Conservation (phyloP, 352 stramenopile genomes). For the Pythium coloratum region DNA sequence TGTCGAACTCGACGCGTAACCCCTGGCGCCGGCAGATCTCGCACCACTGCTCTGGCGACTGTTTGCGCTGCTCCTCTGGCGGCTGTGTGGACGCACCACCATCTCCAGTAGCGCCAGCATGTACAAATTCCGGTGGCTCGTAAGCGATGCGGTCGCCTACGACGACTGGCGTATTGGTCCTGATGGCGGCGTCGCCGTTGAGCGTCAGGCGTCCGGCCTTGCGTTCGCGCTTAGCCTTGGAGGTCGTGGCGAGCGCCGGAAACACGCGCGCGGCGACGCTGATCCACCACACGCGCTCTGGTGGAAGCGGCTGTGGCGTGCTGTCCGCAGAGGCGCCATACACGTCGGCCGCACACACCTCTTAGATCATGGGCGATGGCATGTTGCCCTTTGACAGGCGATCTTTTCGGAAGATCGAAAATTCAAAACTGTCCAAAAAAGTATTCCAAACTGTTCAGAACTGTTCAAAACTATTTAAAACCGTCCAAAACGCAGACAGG, state of each 20-base stretch:
- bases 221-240: slow-evolving; percentile 64
- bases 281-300: slow-evolving; percentile 36
- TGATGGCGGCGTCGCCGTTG: slow-evolving; percentile 38
- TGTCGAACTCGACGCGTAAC: slow-evolving; percentile 56
- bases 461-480: neutral
- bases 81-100: no score
- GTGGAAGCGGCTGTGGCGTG: neutral
- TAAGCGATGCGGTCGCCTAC: slow-evolving; percentile 42
- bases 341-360: slow-evolving; percentile 16
- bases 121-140: neutral
- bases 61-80: neutral
- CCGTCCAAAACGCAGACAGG: neutral
- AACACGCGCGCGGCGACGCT: slow-evolving; percentile 52
- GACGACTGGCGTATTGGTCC: slow-evolving; percentile 33
- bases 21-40: slow-evolving; percentile 47
- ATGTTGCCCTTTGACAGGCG: neutral
- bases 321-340: neutral
- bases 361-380: neutral
- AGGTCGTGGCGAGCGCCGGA: slow-evolving; percentile 47
- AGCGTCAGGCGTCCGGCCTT: slow-evolving; percentile 38
- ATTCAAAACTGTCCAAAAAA: neutral
- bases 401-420: neutral
- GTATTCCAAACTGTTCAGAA: neutral
- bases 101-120: no score
- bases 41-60: slow-evolving; percentile 31